Conservation (phyloP, 106 monocot species). For the Dendrobium officinale region DNA sequence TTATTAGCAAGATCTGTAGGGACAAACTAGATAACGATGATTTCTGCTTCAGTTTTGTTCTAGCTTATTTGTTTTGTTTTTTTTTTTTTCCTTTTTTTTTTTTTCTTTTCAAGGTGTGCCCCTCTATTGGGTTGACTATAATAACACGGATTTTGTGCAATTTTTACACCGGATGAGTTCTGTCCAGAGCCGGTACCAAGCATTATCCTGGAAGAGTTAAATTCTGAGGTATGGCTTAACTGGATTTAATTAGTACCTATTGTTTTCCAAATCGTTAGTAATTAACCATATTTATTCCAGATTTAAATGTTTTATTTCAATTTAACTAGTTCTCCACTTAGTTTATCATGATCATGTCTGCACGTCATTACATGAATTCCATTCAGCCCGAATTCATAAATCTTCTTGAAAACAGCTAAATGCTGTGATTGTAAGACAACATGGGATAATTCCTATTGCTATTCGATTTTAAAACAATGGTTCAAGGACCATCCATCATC, state of each 20-base stretch:
- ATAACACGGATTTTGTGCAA: conserved; percentile 70
- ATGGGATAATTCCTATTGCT: too few species aligned
- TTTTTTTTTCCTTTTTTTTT: too few species aligned
- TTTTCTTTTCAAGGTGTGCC: conserved; percentile 41
- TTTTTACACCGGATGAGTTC: conserved; percentile 88
- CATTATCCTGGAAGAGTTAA: conserved; percentile 63
- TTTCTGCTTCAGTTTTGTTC: background rate
- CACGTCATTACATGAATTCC: too few species aligned
- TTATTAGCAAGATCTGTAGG: background rate
- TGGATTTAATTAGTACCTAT: background rate
- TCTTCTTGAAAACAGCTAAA: too few species aligned
- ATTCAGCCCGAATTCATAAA: too few species aligned
- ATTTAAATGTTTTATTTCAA: background rate
- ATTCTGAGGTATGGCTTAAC: conserved; percentile 44
- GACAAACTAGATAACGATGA: background rate
- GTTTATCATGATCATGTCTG: background rate
- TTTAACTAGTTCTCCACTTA: background rate
- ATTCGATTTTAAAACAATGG: too few species aligned
- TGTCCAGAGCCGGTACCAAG: conserved; percentile 84
- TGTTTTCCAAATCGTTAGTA: background rate
- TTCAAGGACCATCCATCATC: too few species aligned
- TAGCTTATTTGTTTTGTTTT: too few species aligned
- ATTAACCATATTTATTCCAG: background rate
- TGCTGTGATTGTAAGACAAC: too few species aligned
- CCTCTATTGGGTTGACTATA: conserved; percentile 49